Conservation (phyloP, 2,329 filamentous ascomycete species). For the Bertia moriformis region DNA sequence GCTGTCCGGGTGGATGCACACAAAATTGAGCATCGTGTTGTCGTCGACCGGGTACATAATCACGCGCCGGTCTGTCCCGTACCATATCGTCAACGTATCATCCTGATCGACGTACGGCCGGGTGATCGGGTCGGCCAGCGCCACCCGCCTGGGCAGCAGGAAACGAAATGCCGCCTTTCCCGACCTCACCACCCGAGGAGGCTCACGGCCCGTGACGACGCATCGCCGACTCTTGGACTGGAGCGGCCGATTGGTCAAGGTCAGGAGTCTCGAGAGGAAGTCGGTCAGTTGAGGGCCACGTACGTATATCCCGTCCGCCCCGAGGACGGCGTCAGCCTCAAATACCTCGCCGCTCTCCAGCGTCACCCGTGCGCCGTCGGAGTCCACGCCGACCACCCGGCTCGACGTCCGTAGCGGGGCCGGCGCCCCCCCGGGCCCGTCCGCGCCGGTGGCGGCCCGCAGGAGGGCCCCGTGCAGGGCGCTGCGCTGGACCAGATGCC, state of each 20-base stretch:
- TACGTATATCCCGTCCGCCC: slow-evolving; percentile 37
- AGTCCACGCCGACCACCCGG: slow-evolving; percentile 26
- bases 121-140: slow-evolving; percentile 16
- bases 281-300: slow-evolving; percentile 9
- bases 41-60: slow-evolving; percentile 30
- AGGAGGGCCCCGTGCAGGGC: slow-evolving; percentile 36
- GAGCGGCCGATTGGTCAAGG: no score
- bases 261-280: no score
- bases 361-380: slow-evolving; percentile 20
- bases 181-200: no score
- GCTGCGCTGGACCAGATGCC: slow-evolving; percentile 37
- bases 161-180: slow-evolving; percentile 45
- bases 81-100: slow-evolving; percentile 21
- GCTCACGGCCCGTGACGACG: no score
- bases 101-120: slow-evolving; percentile 13
- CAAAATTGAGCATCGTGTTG: slow-evolving; percentile 30
- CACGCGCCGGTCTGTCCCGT: slow-evolving; percentile 22
- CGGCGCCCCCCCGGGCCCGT: slow-evolving; percentile 16
- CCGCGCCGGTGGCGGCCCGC: slow-evolving; percentile 20
- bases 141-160: slow-evolving; percentile 23
- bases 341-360: slow-evolving; percentile 27
- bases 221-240: no score
- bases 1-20: slow-evolving; percentile 34
- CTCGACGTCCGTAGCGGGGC: slow-evolving; percentile 23
- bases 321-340: slow-evolving; percentile 32